Evolutionary conservation across 805 yeast genomes (phyloP), one percentile per base, ranked within the genome.

Genomic region (Candida nonsorbophila): DNA sequence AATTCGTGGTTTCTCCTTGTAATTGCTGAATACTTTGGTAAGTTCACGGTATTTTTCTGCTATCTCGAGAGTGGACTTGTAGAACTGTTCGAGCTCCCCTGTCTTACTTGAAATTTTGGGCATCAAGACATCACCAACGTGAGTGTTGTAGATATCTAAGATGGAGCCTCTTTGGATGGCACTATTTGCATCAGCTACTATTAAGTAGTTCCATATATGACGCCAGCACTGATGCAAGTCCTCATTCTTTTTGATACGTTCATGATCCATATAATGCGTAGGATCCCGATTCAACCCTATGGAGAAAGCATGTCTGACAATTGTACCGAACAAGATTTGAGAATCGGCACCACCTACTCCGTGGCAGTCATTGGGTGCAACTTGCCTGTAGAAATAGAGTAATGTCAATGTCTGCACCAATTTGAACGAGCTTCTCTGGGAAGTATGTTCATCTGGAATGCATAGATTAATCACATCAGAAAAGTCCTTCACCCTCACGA

Each of bases 201-300:
- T 41, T 8, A 64, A 41, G 32, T 47, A 53, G 22, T 38, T 29
- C 71, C 71, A 64, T 16, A 64, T 40, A 14, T 40, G 32, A 28
- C 69, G 42, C 71, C 71, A 64, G 1, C 49, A 44, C 18, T 41
- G 39, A 12, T 49, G 44, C 12, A 55, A 44, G 2, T 40, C 24
- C 14, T 46, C 46, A 10, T 51, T 47, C 17, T 53, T 57, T 25
- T 45, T 40, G 14, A 64, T 57, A 13, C 49, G 32, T 14, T 49
- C 55, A 30, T 55, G 60, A 5, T 57, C 41, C 6, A 33, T 32
- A 32, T 51, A 62, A 22, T 32, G 42, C 9, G 50, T 40, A 1
- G 71, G 69, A 34, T 64, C 69, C 8, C 69, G 42, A 36, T 63
- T 54, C 24, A 62, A 42, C 0, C 71, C 69, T 24, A 62, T 60